Evolutionary conservation across 2,329 filamentous ascomycete genomes (phyloP).

Genomic region (Aspergillus flavus): DNA sequence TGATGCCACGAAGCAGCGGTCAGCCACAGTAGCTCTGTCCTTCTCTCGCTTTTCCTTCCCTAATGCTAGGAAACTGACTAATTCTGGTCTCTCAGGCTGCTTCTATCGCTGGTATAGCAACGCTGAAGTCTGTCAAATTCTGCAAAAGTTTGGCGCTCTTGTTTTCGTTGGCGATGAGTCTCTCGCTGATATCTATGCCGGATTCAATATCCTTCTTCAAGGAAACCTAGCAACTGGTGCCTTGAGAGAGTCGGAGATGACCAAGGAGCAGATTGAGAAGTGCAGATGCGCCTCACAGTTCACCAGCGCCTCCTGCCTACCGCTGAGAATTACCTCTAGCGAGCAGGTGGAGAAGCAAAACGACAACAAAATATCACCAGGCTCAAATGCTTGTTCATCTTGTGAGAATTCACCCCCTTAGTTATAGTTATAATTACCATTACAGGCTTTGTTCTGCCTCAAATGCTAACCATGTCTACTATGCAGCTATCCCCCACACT

Average conservation of each 20-base stretch:
- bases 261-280: conserved; percentile 27
- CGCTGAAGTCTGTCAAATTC: conserved; percentile 48
- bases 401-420: conserved; percentile 23
- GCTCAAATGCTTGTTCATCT: conserved; percentile 23
- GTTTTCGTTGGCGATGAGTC: conserved; percentile 47
- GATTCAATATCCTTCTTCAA: conserved; percentile 48
- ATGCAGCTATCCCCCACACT: conserved; percentile 39
- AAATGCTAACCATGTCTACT: conserved; percentile 10
- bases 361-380: conserved; percentile 10
- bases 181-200: conserved; percentile 45
- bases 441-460: background rate
- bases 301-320: conserved; percentile 33
- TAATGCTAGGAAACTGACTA: conserved; percentile 9
- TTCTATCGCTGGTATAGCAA: conserved; percentile 48
- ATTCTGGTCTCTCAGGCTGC: conserved; percentile 33
- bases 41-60: background rate
- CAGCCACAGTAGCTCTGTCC: background rate
- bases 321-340: conserved; percentile 29
- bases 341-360: conserved; percentile 24
- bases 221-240: conserved; percentile 44
- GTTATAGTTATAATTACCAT: background rate
- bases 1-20: background rate
- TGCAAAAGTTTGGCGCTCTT: conserved; percentile 46
- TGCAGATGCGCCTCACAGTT: conserved; percentile 49
- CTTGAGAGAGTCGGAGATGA: conserved; percentile 44